Percentiles rank a stretch among this genome's conserved stretches.
Evolutionary conservation across 75 land plant genomes (phyloP).

Genomic region (Picea glauca): DNA sequence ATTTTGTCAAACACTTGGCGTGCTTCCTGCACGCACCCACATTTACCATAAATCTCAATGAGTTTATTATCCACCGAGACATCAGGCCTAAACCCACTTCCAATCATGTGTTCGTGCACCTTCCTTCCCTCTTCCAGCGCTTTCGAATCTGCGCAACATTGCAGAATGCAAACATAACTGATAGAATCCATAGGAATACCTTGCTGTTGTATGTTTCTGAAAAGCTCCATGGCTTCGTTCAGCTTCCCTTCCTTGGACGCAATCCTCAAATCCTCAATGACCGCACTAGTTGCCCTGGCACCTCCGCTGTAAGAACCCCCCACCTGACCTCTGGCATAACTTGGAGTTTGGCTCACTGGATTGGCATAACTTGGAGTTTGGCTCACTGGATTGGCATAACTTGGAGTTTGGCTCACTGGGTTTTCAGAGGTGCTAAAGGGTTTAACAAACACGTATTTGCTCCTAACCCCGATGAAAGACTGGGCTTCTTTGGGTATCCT

Average conservation of each 20-base stretch:
- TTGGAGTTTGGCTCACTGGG: too few species aligned
- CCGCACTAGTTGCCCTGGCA: background rate
- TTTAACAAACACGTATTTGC: background rate
- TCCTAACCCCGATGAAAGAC: background rate
- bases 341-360: too few species aligned
- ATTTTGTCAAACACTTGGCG: conserved; percentile 10
- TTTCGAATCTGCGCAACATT: conserved; percentile 6
- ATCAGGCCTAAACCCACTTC: background rate
- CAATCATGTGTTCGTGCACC: background rate
- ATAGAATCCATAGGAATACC: background rate
- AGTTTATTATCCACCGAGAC: background rate
- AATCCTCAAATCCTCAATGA: conserved; percentile 1
- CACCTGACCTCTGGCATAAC: too few species aligned
- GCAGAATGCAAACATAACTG: conserved; percentile 7
- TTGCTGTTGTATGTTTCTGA: background rate
- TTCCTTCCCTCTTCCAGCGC: background rate
- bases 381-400: too few species aligned
- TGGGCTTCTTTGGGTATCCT: background rate
- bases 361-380: too few species aligned
- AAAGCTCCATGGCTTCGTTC: conserved; percentile 5
- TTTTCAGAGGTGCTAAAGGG: background rate
- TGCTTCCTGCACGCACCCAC: background rate
- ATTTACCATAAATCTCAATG: conserved; percentile 11
- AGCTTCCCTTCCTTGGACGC: background rate
- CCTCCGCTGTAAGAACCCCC: background rate